A percentile compares a stretch with the other conserved stretches of the same genome.
Evolutionary conservation across 2,329 filamentous ascomycete species (phyloP).

Genomic region (Fusarium torreyae): DNA sequence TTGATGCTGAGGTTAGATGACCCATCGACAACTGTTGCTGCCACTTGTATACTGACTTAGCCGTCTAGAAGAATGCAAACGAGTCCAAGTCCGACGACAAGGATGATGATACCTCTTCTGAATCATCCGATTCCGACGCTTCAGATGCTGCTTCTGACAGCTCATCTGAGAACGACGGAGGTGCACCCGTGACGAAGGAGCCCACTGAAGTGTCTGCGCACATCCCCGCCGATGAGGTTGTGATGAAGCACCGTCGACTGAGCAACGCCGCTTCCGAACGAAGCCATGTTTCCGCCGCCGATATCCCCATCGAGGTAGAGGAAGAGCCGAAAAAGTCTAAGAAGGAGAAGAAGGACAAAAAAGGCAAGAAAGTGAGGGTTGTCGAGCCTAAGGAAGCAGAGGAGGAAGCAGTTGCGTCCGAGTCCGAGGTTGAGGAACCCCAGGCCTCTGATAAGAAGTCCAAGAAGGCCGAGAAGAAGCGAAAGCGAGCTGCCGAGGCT

Average conservation of each 20-base stretch:
- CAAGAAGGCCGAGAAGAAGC: conserved; percentile 56
- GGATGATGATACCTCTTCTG: conserved; percentile 40
- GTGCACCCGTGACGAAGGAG: conserved; percentile 39
- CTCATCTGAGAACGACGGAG: conserved; percentile 47
- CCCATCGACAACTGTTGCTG: background rate
- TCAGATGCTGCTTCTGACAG: conserved; percentile 39
- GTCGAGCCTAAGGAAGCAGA: conserved; percentile 35
- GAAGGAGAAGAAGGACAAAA: conserved; percentile 52
- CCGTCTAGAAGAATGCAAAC: conserved; percentile 27
- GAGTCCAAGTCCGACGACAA: conserved; percentile 36
- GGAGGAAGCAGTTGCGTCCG: conserved; percentile 39
- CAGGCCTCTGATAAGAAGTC: conserved; percentile 51
- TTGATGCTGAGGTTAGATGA: conserved; percentile 44
- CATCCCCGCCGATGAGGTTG: conserved; percentile 51
- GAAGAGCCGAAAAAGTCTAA: conserved; percentile 43
- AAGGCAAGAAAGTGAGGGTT: conserved; percentile 44
- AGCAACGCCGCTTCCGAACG: conserved; percentile 51
- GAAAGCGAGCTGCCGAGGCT: conserved; percentile 52
- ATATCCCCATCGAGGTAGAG: conserved; percentile 38
- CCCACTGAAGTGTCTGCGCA: conserved; percentile 42
- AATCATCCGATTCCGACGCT: conserved; percentile 39
- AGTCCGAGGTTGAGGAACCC: conserved; percentile 28
- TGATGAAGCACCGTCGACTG: conserved; percentile 52
- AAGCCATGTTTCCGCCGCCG: conserved; percentile 39
- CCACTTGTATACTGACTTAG: conserved; percentile 6